Evolutionary conservation across 2,329 filamentous ascomycete species (phyloP), one percentile per base, ranked within the genome.

Genomic region (Fusarium begoniae): DNA sequence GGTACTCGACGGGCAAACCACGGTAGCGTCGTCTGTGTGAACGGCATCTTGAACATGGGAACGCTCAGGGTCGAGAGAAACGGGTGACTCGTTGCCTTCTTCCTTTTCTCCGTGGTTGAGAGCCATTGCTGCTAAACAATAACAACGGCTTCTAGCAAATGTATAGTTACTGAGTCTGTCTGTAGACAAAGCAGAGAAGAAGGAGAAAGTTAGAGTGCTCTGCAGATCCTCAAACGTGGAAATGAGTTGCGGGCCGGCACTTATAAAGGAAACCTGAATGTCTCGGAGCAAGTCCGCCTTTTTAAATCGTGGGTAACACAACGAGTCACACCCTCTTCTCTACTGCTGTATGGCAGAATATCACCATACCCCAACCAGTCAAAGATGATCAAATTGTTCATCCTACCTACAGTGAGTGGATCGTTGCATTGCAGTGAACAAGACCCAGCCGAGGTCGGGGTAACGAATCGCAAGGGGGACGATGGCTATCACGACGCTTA

Each of bases 1-100:
- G 8, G 88, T 90, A 80, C 88, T 85, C 59, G 86, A 75, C 40
- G 88, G 88, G 69, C 87, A 88, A 82, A 60, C 55, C 66, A 67
- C 18, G 37, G 74, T 26, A 77, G 79, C 11, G 73, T 78, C n/a
- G 38, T 67, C 35, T 65, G 78, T 30, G 22, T 69, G 57, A 35
- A 77, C 35, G 35, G 54, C 63, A 54, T 69, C 59, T 28, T 56
- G 63, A 43, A 24, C 53, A 20, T 64, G 65, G 22, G 58, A 51
- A 51, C 64, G 77, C 59, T 79, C 77, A 18, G 75, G 68, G 45
- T 79, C 75, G 50, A 74, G 51, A 26, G 77, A 79, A 11, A 62
- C 66, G 41, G 77, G 61, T 24, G 73, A 72, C 48, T 76, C 73
- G 18, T 68, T 70, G 59, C 75, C 77, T 22, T 54, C 56, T 40